Percentiles rank a stretch among this genome's conserved stretches.
These are phyloP conservation scores for Candida gigantensis DNA, from an alignment of 1,139 yeast genomes.

Conservation along the genomic window DNA sequence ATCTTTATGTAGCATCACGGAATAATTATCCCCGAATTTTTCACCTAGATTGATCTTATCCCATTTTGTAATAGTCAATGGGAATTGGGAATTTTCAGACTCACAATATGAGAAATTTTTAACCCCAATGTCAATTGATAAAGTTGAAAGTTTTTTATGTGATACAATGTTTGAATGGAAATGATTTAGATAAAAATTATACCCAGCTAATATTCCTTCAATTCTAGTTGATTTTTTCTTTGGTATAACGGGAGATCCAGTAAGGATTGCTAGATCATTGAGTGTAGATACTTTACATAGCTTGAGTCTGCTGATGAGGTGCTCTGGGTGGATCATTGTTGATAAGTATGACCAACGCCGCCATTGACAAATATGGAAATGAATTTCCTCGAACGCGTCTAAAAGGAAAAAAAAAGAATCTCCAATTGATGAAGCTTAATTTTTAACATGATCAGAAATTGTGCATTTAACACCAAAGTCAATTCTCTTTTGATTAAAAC, in stretches of 20 bases:
- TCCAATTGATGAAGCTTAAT: too few relatives aligned
- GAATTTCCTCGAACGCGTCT: too few relatives aligned
- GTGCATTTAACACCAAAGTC: too few relatives aligned
- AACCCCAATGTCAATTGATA: slow-evolving; percentile 42
- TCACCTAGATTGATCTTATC: slow-evolving; percentile 26
- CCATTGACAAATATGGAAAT: too few relatives aligned
- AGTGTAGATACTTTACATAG: slow-evolving; percentile 21
- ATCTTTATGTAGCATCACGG: slow-evolving; percentile 13
- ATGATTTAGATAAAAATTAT: slow-evolving; percentile 20
- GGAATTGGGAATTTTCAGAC: slow-evolving; percentile 16
- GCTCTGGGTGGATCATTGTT: slow-evolving; percentile 2
- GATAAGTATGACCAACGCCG: too few relatives aligned
- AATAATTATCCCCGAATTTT: slow-evolving; percentile 14
- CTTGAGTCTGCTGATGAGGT: slow-evolving; percentile 6
- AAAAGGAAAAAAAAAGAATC: too few relatives aligned
- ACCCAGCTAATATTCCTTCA: slow-evolving; percentile 23
- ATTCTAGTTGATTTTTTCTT: slow-evolving; percentile 29
- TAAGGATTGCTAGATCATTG: slow-evolving; percentile 33
- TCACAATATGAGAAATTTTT: slow-evolving; percentile 45
- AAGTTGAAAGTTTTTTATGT: slow-evolving; percentile 12
- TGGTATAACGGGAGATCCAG: slow-evolving; percentile 32
- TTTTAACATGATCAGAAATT: too few relatives aligned
- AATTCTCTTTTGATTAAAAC: too few relatives aligned
- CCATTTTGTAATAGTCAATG: slow-evolving; percentile 24
- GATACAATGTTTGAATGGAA: slow-evolving; percentile 9